These are phyloP conservation scores for Acanthochlamys bracteata DNA, from an alignment of 106 monocot species.

Conservation along the genomic window DNA sequence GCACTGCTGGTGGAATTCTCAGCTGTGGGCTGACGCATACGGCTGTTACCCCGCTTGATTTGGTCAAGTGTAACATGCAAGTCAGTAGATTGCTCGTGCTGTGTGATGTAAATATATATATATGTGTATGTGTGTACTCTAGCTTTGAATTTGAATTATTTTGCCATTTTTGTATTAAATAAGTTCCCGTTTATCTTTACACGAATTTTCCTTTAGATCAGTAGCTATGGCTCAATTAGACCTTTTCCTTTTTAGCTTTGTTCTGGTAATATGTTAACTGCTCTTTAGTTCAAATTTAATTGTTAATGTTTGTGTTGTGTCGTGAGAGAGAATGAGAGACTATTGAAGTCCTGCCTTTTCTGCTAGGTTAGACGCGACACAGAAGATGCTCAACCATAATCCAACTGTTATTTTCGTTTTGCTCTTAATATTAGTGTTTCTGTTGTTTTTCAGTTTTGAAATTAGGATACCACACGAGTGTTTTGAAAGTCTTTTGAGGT, in stretches of 20 bases:
- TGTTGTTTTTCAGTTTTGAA: neutral
- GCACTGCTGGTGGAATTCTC: slow-evolving; percentile 36
- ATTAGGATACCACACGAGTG: neutral
- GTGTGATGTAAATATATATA: neutral
- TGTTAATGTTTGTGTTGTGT: no score
- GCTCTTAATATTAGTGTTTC: neutral
- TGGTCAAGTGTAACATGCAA: slow-evolving; percentile 76
- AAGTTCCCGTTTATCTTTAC: neutral
- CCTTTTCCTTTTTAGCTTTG: neutral
- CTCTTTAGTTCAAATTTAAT: no score
- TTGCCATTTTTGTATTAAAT: neutral
- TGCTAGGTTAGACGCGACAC: no score
- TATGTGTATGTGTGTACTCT: no score
- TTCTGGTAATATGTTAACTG: no score
- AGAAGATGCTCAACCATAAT: no score
- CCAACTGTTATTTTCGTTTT: no score
- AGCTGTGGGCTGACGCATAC: slow-evolving; percentile 66
- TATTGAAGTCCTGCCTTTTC: no score
- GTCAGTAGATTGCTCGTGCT: slow-evolving; percentile 5
- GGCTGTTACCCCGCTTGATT: slow-evolving; percentile 55
- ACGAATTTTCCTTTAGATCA: neutral
- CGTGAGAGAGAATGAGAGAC: no score
- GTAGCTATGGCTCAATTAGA: neutral
- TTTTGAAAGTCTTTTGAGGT: neutral
- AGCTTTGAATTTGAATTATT: no score